These are phyloP conservation scores for Pseudocercospora pini-densiflorae DNA, from an alignment of 2,329 filamentous ascomycete genomes.

Conservation along the genomic window DNA sequence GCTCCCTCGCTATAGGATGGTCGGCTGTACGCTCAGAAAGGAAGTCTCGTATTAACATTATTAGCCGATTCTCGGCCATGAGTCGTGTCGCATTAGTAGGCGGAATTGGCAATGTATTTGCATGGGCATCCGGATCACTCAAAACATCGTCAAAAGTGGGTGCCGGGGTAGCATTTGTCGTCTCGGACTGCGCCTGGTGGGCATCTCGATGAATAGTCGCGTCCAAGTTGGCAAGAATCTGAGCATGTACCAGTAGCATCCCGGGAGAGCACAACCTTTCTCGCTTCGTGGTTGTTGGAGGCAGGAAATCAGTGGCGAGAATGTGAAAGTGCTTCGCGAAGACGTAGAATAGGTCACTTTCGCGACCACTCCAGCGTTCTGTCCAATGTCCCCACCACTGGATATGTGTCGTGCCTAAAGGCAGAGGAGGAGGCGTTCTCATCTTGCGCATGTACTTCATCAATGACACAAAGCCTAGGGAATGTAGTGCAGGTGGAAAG, in stretches of 20 bases:
- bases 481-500: constrained; percentile 70
- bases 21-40: constrained; percentile 66
- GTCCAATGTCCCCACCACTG: constrained; percentile 86
- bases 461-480: constrained; percentile 67
- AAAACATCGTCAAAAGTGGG: constrained; percentile 71
- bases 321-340: constrained; percentile 89
- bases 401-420: constrained; percentile 72
- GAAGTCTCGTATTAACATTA: constrained; percentile 81
- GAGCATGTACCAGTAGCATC: constrained; percentile 79
- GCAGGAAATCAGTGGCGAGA: constrained; percentile 68
- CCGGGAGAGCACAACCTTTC: constrained; percentile 72
- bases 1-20: constrained; percentile 61
- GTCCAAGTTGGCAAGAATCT: constrained; percentile 78
- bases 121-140: constrained; percentile 68
- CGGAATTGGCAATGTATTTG: constrained; percentile 63
- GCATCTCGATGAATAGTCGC: constrained; percentile 79
- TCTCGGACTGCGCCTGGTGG: constrained; percentile 51
- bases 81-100: constrained; percentile 73
- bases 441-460: constrained; percentile 63
- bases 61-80: constrained; percentile 87
- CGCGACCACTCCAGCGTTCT: constrained; percentile 81
- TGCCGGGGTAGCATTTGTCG: constrained; percentile 45
- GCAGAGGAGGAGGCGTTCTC: constrained; percentile 67
- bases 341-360: constrained; percentile 89
- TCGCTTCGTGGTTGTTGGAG: constrained; percentile 53